A percentile compares a stretch with the other conserved stretches of the same genome.
Evolutionary conservation across 768 basidiomycete genomes (phyloP).

Genomic region (Boletus rex-veris): DNA sequence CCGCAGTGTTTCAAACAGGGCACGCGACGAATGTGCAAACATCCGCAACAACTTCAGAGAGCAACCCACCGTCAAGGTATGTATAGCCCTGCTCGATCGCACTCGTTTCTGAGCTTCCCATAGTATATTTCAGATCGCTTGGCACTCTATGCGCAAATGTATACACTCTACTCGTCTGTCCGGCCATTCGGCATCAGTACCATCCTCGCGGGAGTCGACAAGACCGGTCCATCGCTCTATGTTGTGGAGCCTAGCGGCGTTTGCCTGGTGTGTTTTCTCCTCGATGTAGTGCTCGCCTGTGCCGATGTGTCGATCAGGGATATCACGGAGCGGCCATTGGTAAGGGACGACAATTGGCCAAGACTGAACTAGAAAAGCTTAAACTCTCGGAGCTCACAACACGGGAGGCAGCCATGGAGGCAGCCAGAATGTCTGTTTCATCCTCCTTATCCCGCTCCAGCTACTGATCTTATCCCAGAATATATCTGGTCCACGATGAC

Average conservation of each 20-base stretch:
- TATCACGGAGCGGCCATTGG: slow-evolving; percentile 97
- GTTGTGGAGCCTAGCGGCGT: slow-evolving; percentile 95
- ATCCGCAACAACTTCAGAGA: slow-evolving; percentile 71
- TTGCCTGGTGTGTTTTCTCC: slow-evolving; percentile 60
- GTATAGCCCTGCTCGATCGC: slow-evolving; percentile 5
- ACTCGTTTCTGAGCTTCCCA: neutral
- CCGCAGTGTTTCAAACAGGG: slow-evolving; percentile 79
- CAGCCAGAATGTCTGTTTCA: slow-evolving; percentile 84
- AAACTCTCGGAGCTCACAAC: slow-evolving; percentile 76
- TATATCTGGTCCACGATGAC: slow-evolving; percentile 96
- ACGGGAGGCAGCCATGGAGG: slow-evolving; percentile 86
- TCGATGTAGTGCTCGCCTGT: neutral
- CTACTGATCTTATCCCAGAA: slow-evolving; percentile 46
- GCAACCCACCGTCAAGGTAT: slow-evolving; percentile 77
- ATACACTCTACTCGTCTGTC: slow-evolving; percentile 97
- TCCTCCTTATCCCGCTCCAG: neutral
- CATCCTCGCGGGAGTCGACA: slow-evolving; percentile 86
- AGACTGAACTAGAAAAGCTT: slow-evolving; percentile 97
- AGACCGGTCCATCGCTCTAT: slow-evolving; percentile 80
- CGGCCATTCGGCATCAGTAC: slow-evolving; percentile 96
- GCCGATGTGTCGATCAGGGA: slow-evolving; percentile 49
- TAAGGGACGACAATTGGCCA: slow-evolving; percentile 96
- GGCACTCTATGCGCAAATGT: slow-evolving; percentile 87
- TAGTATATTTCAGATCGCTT: slow-evolving; percentile 73
- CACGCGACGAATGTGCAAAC: slow-evolving; percentile 76